phyloP scores from a whole-genome alignment of 805 yeast species.

The Candida fluviatilis region DNA sequence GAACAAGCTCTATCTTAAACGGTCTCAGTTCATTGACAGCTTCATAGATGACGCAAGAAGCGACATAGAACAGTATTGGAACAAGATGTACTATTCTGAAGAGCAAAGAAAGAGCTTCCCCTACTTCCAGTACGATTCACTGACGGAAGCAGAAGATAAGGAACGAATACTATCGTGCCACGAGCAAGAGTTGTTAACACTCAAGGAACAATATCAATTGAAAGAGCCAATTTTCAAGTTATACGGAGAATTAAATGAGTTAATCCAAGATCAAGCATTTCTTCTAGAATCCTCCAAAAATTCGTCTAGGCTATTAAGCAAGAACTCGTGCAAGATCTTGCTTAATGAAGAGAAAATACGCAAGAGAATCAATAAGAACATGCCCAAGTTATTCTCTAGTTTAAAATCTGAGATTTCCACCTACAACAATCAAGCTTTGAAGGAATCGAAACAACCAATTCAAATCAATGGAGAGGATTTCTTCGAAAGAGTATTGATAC shows the following conservation, averaged over 20 bases:
- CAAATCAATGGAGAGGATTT: slow-evolving; percentile 48
- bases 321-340: slow-evolving; percentile 74
- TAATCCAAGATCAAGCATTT: slow-evolving; percentile 56
- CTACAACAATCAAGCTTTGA: slow-evolving; percentile 39
- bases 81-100: slow-evolving; percentile 52
- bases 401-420: slow-evolving; percentile 44
- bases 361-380: slow-evolving; percentile 57
- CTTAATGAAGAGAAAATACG: slow-evolving; percentile 77
- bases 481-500: slow-evolving; percentile 29
- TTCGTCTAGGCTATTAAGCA: slow-evolving; percentile 70
- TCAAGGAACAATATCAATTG: slow-evolving; percentile 47
- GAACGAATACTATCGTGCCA: slow-evolving; percentile 62
- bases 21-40: slow-evolving; percentile 61
- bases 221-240: slow-evolving; percentile 53
- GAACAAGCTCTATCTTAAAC: slow-evolving; percentile 52
- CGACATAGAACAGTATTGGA: slow-evolving; percentile 62
- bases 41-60: slow-evolving; percentile 61
- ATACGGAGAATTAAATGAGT: slow-evolving; percentile 51
- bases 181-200: slow-evolving; percentile 53
- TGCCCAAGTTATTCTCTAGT: slow-evolving; percentile 59
- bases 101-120: slow-evolving; percentile 47
- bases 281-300: slow-evolving; percentile 72
- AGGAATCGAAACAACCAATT: slow-evolving; percentile 18
- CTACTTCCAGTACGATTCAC: slow-evolving; percentile 26
- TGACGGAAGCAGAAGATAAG: slow-evolving; percentile 40